Evolutionary conservation across 2,329 filamentous ascomycete species (phyloP).

Genomic region (Hypomyces rosellus): DNA sequence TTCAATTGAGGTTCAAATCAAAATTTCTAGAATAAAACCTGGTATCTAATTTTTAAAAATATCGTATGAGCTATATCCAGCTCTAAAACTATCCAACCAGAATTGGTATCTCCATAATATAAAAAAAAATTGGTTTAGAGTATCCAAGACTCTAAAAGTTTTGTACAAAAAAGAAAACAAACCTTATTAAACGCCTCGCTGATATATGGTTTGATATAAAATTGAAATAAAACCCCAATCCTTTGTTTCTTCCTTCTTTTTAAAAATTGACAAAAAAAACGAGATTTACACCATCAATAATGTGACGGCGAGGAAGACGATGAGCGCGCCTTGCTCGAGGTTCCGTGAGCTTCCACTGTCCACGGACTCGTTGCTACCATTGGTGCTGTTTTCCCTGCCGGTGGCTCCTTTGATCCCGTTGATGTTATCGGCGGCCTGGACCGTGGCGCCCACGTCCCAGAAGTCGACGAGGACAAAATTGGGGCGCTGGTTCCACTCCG

Average conservation of each 20-base stretch:
- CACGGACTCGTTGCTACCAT: constrained; percentile 3
- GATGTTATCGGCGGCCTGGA: constrained; percentile 61
- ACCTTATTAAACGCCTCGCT: constrained; percentile 11
- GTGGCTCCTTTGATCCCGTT: constrained; percentile 47
- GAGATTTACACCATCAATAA: constrained; percentile 29
- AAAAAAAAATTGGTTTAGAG: too few species aligned
- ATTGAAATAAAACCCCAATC: too few species aligned
- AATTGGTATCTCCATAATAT: too few species aligned
- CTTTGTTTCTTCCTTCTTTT: not conserved
- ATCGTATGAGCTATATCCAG: too few species aligned
- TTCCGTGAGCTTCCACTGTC: constrained; percentile 13
- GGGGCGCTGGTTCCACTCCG: constrained; percentile 57
- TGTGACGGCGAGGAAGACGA: constrained; percentile 37
- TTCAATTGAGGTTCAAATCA: too few species aligned
- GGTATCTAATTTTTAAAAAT: too few species aligned
- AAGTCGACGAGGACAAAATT: constrained; percentile 75
- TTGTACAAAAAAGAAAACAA: not conserved
- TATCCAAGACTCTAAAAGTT: too few species aligned
- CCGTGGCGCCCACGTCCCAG: constrained; percentile 64
- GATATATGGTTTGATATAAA: not conserved
- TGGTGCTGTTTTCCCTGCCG: constrained; percentile 26
- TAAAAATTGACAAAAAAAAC: not conserved
- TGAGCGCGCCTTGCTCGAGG: constrained; percentile 32
- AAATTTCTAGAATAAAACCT: too few species aligned
- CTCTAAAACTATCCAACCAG: too few species aligned